Evolutionary conservation across 306 rosid species (phyloP), one percentile per base, ranked within the genome.

Genomic region (Crataegus laevigata): DNA sequence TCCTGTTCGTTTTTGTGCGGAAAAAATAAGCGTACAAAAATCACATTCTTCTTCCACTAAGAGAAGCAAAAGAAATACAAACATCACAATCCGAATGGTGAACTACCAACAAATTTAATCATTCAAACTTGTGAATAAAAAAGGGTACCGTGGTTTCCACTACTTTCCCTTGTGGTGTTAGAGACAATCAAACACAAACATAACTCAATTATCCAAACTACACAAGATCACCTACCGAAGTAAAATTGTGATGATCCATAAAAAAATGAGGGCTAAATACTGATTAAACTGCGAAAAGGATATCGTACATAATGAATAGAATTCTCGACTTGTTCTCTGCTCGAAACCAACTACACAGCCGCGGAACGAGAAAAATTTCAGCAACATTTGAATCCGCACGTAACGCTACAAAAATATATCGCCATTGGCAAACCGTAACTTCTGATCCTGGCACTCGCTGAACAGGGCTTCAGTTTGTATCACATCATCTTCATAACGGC

Each of bases 231-330:
- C 82, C 73, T 78, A 75, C 70, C 22, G 73, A 60, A 70, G 77
- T 0, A 83, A 86, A 87, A 75, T 84, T 68, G 85, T 69, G 59
- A 80, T 40, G 70, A 83, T 82, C 90, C 88, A 79, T 73, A 58
- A 57, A 60, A 60, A 84, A 26, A 9, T 42, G 13, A 28, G 58
- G 82, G 75, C 65, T 80, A 64, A 74, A 80, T 75, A 79, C 88
- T 78, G 55, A 76, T 61, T 73, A 80, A 74, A 76, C 17, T 28
- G 72, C 85, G 80, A 69, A 81, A 83, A 83, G 72, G 74, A 84
- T 81, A 86, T 90, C 73, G 75, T 87, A 90, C 90, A 89, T 74
- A 84, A 84, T 65, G 86, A 87, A 88, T 82, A 82, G 65, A 80
- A 88, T 84, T 87, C 80, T 86, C 66, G 79, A 83, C 71, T 79